Conservation (phyloP, 257 asterid species). For the Ocimum tenuiflorum region DNA sequence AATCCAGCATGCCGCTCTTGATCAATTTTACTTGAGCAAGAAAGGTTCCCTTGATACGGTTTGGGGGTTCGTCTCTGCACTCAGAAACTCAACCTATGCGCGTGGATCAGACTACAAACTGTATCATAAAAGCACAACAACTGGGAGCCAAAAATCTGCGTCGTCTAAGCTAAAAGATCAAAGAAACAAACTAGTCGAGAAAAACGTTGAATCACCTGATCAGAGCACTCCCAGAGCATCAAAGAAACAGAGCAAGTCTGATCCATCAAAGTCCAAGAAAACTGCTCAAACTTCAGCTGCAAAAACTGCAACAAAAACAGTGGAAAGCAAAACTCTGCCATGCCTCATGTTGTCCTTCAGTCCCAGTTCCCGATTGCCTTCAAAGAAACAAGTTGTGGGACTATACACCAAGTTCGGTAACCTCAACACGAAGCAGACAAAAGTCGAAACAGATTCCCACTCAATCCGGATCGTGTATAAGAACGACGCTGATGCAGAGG, state of each 20-base stretch:
- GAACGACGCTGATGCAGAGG: slow-evolving; percentile 40
- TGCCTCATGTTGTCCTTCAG: slow-evolving; percentile 40
- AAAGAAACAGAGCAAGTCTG: slow-evolving; percentile 16
- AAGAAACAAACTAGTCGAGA: neutral
- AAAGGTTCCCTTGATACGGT: slow-evolving; percentile 36
- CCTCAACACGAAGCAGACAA: slow-evolving; percentile 37
- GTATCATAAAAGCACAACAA: slow-evolving; percentile 19
- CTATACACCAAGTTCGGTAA: slow-evolving; percentile 44
- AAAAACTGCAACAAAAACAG: slow-evolving; percentile 10
- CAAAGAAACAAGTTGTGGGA: slow-evolving; percentile 41
- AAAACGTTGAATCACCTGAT: slow-evolving; percentile 14
- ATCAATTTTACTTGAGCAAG: slow-evolving; percentile 37
- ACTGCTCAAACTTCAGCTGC: slow-evolving; percentile 14
- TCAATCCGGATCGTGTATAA: slow-evolving; percentile 31
- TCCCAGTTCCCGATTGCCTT: slow-evolving; percentile 44
- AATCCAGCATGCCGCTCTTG: slow-evolving; percentile 42
- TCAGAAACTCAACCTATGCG: slow-evolving; percentile 44
- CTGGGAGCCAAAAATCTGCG: slow-evolving; percentile 33
- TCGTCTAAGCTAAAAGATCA: slow-evolving; percentile 13
- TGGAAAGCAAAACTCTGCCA: slow-evolving; percentile 18
- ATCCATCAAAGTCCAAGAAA: slow-evolving; percentile 23
- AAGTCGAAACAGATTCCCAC: slow-evolving; percentile 27
- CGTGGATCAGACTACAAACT: slow-evolving; percentile 33
- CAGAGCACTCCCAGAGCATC: slow-evolving; percentile 3
- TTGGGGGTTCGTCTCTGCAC: slow-evolving; percentile 43